Evolutionary conservation across 345 rosid species (phyloP), one percentile per base, ranked within the genome.

Genomic region (Kandelia obovata): DNA sequence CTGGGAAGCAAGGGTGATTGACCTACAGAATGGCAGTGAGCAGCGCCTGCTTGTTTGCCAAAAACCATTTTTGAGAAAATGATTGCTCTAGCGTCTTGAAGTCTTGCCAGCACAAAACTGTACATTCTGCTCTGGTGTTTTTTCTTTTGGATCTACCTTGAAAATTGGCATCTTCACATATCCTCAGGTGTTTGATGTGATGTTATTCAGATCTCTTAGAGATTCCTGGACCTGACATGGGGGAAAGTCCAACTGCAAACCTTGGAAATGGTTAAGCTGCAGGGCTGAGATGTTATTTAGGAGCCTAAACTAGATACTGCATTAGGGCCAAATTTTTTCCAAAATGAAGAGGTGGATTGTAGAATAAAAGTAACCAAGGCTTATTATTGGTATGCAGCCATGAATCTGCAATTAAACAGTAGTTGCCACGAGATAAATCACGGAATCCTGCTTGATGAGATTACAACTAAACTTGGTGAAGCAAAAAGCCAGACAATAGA

Each of bases 1-100:
- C n/a, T 95, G 98, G 99, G 98, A 95, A 87, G 98, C 98, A 75
- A 82, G 99, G 73, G 92, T 92, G 76, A 90, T 92, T 19, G 97
- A 89, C 84, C 86, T 89, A 71, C 97, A 95, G 75, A 94, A 90
- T 71, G 99, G 98, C 69, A 89, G 91, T 61, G 98, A 95, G 77
- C 92, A 95, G 78, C 85, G 98, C 58, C 87, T 92, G 65, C 98
- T 95, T 49, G 97, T 95, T 78, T 92, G 98, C 82, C 96, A 92
- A 76, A 92, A 92, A 73, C 99, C 91, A 20, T 92, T 92, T 67
- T 72, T 90, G 75, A 89, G 71, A 75, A 95, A 90, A 74, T 95
- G 82, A 90, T 73, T 65, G 73, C 58, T 81, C 64, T 61, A 56
- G 67, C 73, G 49, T 70, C 55, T 6, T 53, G 61, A 59, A 65